These are phyloP conservation scores for Phytophthora pistaciae DNA, from an alignment of 352 stramenopile species.

Conservation along the genomic window DNA sequence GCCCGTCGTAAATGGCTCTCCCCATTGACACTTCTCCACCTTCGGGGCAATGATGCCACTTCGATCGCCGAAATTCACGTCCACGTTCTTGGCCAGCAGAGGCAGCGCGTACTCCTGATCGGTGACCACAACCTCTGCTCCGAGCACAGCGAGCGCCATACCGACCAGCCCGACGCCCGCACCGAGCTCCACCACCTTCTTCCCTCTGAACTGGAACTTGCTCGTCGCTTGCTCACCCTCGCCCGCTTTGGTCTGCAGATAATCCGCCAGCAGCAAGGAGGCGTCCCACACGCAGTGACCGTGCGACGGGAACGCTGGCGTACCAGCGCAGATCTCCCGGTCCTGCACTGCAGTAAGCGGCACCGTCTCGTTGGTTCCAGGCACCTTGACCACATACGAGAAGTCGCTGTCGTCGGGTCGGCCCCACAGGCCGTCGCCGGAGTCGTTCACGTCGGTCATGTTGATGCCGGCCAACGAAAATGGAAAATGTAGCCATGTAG, in stretches of 20 bases:
- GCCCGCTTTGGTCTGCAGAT: constrained; percentile 40
- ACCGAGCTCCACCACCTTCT: constrained; percentile 52
- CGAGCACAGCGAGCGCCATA: constrained; percentile 56
- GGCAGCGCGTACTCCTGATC: constrained; percentile 64
- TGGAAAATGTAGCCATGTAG: constrained; percentile 20
- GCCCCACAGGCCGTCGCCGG: constrained; percentile 38
- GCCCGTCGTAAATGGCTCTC: constrained; percentile 30
- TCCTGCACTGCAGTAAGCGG: constrained; percentile 47
- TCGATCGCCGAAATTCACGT: constrained; percentile 41
- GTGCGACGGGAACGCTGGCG: constrained; percentile 53
- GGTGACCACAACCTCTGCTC: constrained; percentile 51
- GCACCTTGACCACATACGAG: constrained; percentile 37
- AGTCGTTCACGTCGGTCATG: constrained; percentile 26
- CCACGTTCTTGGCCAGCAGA: constrained; percentile 57
- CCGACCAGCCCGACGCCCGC: constrained; percentile 61
- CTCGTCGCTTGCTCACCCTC: not conserved
- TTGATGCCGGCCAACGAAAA: constrained; percentile 16
- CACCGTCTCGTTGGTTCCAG: constrained; percentile 3
- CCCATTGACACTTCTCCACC: constrained; percentile 55
- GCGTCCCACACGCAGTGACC: constrained; percentile 70
- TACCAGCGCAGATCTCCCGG: constrained; percentile 42
- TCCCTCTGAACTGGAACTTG: constrained; percentile 25
- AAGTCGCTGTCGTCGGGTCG: constrained; percentile 47
- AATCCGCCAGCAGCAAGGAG: constrained; percentile 58
- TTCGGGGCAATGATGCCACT: constrained; percentile 12